phyloP scores from a whole-genome alignment of 192 early-diverging fungal species.

The Rhizophagus sp. region DNA sequence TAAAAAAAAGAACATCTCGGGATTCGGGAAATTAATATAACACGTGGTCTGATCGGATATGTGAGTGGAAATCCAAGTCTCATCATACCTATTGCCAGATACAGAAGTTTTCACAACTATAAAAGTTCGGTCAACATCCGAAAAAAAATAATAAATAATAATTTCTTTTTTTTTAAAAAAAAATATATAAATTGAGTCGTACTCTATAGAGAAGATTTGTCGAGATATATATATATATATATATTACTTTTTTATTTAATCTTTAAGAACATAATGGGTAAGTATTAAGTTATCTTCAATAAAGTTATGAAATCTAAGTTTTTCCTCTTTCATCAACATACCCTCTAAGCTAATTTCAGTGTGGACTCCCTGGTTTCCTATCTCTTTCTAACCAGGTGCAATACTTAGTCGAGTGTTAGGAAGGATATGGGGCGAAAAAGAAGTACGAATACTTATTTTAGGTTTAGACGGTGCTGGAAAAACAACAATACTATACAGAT shows the following conservation, averaged over 20 bases:
- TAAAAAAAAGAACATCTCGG: neutral
- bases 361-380: neutral
- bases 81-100: neutral
- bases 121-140: no score
- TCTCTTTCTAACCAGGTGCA: constrained; percentile 53
- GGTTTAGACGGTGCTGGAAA: constrained; percentile 97
- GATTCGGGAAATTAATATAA: neutral
- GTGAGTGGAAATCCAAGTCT: no score
- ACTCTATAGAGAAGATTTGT: neutral
- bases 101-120: neutral
- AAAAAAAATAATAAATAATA: no score
- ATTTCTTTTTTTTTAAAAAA: neutral
- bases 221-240: neutral
- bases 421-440: constrained; percentile 90
- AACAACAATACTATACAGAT: constrained; percentile 94
- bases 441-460: constrained; percentile 95
- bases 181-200: neutral
- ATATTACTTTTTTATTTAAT: neutral
- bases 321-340: neutral
- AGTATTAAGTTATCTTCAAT: neutral
- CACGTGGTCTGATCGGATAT: neutral
- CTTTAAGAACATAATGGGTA: neutral
- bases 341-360: neutral
- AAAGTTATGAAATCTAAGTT: neutral
- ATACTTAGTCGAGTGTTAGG: constrained; percentile 74